Conservation (phyloP, 2,329 filamentous ascomycete species). For the Fusarium dimerum region DNA sequence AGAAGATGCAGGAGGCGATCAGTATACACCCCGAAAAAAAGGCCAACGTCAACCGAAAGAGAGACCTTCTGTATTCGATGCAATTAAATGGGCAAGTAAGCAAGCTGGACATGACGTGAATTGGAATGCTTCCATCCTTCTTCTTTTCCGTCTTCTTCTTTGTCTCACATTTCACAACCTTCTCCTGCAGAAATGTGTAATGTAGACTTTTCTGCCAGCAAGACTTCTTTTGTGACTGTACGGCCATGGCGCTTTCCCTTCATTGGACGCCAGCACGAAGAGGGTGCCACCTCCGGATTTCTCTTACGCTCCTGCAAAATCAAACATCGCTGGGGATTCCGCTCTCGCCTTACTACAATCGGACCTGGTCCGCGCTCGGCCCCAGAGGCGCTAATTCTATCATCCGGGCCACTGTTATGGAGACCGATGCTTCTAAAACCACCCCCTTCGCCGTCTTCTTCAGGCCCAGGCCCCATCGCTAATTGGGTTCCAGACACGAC, state of each 20-base stretch:
- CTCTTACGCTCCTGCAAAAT: background rate
- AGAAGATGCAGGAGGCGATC: background rate
- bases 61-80: background rate
- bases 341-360: slow-evolving; percentile 12
- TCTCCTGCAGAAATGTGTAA: background rate
- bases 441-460: slow-evolving; percentile 13
- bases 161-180: background rate
- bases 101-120: background rate
- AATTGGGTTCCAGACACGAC: slow-evolving; percentile 16
- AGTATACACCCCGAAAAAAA: background rate
- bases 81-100: too few species aligned
- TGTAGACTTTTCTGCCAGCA: background rate
- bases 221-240: background rate
- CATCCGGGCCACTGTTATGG: slow-evolving; percentile 20
- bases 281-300: slow-evolving; percentile 25
- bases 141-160: background rate
- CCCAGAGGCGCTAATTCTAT: slow-evolving; percentile 17
- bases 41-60: background rate
- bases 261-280: slow-evolving; percentile 16
- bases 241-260: background rate
- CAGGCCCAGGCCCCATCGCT: slow-evolving; percentile 1
- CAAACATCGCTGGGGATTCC: background rate
- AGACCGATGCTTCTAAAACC: slow-evolving; percentile 10
- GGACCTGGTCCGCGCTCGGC: slow-evolving; percentile 15
- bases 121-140: background rate